Conservation (phyloP, 768 basidiomycete species). For the Serpula lacrymans region DNA sequence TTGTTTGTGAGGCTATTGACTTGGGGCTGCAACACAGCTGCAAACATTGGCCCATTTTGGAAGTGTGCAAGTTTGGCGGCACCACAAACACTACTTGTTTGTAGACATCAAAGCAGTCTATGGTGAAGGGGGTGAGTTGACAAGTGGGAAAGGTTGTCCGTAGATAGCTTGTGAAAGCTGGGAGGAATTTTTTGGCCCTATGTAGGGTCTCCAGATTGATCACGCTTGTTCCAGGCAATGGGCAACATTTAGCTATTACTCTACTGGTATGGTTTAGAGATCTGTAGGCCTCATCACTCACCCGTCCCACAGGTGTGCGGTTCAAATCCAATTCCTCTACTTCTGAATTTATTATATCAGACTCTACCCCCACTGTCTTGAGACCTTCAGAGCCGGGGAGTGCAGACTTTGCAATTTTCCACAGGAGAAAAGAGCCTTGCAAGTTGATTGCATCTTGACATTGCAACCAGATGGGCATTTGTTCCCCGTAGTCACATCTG, state of each 20-base stretch:
- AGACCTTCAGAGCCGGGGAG: no score
- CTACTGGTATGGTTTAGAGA: no score
- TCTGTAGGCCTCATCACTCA: neutral
- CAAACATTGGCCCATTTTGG: neutral
- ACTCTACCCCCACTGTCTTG: no score
- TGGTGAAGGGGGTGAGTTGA: neutral
- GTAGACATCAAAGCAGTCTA: constrained; percentile 4
- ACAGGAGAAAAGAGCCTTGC: constrained; percentile 25
- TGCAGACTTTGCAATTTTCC: constrained; percentile 11
- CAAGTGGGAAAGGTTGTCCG: neutral
- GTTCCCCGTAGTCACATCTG: constrained; percentile 25
- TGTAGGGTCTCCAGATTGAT: neutral
- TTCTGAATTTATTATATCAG: no score
- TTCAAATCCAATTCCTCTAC: no score
- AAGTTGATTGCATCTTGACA: constrained; percentile 30
- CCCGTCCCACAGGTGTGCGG: no score
- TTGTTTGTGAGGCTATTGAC: constrained; percentile 1
- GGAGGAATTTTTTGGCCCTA: constrained; percentile 6
- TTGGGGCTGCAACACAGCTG: neutral
- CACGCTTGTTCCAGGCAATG: neutral
- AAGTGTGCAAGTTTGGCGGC: neutral
- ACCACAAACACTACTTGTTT: constrained; percentile 1
- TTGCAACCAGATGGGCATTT: constrained; percentile 39
- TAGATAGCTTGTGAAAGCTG: constrained; percentile 3
- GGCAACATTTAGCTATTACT: constrained; percentile 5